Percentiles rank a stretch among this genome's conserved stretches.
phyloP scores from a whole-genome alignment of 2,329 filamentous ascomycete species.

The Diaporthe citri region DNA sequence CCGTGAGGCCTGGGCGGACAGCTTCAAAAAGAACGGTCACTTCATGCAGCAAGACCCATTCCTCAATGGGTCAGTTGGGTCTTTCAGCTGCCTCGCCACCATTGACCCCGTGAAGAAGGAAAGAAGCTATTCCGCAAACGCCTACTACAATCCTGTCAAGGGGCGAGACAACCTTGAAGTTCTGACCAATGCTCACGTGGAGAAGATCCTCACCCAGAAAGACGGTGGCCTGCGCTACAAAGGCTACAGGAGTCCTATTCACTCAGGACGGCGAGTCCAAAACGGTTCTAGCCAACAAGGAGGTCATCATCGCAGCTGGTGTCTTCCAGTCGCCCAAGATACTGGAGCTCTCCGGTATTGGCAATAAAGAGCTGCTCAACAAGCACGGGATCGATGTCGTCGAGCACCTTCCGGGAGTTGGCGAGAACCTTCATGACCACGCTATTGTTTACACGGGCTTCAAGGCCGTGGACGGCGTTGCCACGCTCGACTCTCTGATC shows the following conservation, averaged over 20 bases:
- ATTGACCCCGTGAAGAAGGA: constrained; percentile 40
- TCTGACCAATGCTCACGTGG: constrained; percentile 44
- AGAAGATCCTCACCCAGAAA: constrained; percentile 42
- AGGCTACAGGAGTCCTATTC: constrained; percentile 44
- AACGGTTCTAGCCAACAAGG: constrained; percentile 40
- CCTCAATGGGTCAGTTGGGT: constrained; percentile 17
- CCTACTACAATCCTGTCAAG: constrained; percentile 37
- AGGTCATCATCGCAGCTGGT: constrained; percentile 50
- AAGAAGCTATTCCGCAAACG: constrained; percentile 39
- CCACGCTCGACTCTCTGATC: constrained; percentile 15
- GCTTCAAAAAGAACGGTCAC: not conserved
- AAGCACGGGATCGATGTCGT: constrained; percentile 45
- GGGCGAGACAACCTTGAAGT: constrained; percentile 38
- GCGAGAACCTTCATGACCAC: constrained; percentile 48
- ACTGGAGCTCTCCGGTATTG: constrained; percentile 51
- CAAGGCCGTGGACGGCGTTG: constrained; percentile 1
- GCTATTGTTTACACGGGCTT: constrained; percentile 30
- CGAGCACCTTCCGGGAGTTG: constrained; percentile 49
- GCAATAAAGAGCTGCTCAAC: constrained; percentile 44
- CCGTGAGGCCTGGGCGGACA: constrained; percentile 26
- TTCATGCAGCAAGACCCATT: constrained; percentile 26
- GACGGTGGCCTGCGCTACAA: not conserved
- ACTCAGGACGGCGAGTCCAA: constrained; percentile 41
- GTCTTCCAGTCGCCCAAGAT: constrained; percentile 50
- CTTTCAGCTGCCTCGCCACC: constrained; percentile 31